Percentiles rank a stretch among this genome's conserved stretches.
phyloP scores from a whole-genome alignment of 1,284 basidiomycete genomes.

The Afroboletus lepidellus region DNA sequence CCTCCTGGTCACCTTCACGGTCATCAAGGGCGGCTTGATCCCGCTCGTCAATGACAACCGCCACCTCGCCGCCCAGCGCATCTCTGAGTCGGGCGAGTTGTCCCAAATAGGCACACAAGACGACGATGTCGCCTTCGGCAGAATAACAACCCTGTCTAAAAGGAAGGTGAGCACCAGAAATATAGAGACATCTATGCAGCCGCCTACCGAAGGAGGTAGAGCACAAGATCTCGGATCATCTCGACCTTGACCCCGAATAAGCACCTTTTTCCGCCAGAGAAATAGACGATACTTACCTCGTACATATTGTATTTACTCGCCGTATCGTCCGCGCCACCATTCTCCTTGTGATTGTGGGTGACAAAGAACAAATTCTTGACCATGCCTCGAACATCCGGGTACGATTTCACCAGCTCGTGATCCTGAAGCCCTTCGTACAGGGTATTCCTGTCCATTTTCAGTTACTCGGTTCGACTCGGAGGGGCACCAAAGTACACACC shows the following conservation, averaged over 20 bases:
- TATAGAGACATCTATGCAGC: neutral
- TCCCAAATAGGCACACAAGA: slow-evolving; percentile 74
- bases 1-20: slow-evolving; percentile 42
- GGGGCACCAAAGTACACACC: slow-evolving; percentile 37
- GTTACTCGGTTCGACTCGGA: neutral
- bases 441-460: slow-evolving; percentile 42
- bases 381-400: slow-evolving; percentile 57
- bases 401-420: slow-evolving; percentile 47
- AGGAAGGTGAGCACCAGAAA: slow-evolving; percentile 2
- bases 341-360: slow-evolving; percentile 54
- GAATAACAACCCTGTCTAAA: slow-evolving; percentile 56
- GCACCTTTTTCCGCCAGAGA: neutral
- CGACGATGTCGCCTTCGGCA: slow-evolving; percentile 66
- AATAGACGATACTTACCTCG: slow-evolving; percentile 47
- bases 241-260: slow-evolving; percentile 43
- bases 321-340: slow-evolving; percentile 52
- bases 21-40: slow-evolving; percentile 59
- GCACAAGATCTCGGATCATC: slow-evolving; percentile 69
- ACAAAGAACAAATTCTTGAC: slow-evolving; percentile 59
- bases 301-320: slow-evolving; percentile 62
- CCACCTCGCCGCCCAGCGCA: slow-evolving; percentile 48
- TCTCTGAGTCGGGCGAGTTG: slow-evolving; percentile 62
- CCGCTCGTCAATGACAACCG: slow-evolving; percentile 66
- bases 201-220: slow-evolving; percentile 59
- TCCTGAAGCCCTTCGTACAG: slow-evolving; percentile 61